A percentile compares a stretch with the other conserved stretches of the same genome.
These are phyloP conservation scores for Avena eriantha DNA, from an alignment of 176 grass and related monocot genomes.

Conservation along the genomic window DNA sequence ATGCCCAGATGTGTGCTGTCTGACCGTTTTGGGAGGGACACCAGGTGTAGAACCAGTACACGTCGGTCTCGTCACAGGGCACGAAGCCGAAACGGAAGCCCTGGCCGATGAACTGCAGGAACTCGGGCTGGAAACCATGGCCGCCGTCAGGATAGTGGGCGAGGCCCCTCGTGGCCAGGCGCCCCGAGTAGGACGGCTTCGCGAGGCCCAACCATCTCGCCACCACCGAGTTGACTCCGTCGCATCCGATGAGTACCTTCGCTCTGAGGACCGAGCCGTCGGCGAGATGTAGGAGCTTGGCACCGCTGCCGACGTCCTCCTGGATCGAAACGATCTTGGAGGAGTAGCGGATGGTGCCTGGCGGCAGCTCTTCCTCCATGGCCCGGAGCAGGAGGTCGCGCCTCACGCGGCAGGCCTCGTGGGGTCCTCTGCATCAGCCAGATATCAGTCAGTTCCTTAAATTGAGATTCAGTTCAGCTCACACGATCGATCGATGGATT, in stretches of 20 bases:
- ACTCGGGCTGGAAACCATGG: slow-evolving; percentile 57
- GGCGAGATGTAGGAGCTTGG: not conserved
- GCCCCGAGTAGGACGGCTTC: slow-evolving; percentile 49
- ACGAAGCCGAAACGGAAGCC: slow-evolving; percentile 64
- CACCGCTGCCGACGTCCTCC: not conserved
- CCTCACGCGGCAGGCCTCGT: slow-evolving; percentile 1
- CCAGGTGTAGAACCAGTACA: slow-evolving; percentile 88
- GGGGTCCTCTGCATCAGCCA: not conserved
- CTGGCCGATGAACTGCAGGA: slow-evolving; percentile 56
- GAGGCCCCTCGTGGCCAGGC: slow-evolving; percentile 59
- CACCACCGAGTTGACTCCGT: slow-evolving; percentile 44
- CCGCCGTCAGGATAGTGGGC: slow-evolving; percentile 48
- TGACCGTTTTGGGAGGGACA: slow-evolving; percentile 36
- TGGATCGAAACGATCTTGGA: slow-evolving; percentile 4
- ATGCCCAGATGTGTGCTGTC: too few relatives aligned
- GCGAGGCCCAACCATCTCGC: slow-evolving; percentile 64
- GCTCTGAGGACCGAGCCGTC: not conserved
- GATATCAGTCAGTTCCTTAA: too few relatives aligned
- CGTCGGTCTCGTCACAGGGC: slow-evolving; percentile 50
- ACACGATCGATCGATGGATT: too few relatives aligned
- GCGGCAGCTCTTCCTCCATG: not conserved
- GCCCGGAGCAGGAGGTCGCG: not conserved
- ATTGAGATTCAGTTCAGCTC: too few relatives aligned
- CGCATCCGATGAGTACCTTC: slow-evolving; percentile 29
- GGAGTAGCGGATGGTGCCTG: slow-evolving; percentile 15